Conservation (phyloP, 2,329 filamentous ascomycete species). For the Aschersonia sp. region DNA sequence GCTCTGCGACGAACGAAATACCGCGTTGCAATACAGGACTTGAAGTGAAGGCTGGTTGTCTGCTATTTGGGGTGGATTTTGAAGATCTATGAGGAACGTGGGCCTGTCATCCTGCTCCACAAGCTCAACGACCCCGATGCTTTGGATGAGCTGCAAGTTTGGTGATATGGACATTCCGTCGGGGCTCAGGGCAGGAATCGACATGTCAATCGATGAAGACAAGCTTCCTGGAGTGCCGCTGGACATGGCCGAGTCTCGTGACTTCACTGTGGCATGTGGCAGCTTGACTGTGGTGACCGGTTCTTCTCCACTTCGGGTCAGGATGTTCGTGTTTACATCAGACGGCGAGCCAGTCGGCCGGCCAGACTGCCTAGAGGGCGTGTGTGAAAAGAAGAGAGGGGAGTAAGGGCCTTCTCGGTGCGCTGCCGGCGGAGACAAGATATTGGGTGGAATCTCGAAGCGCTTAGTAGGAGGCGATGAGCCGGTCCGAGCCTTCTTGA, state of each 20-base stretch:
- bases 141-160: slow-evolving; percentile 41
- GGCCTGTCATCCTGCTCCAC: slow-evolving; percentile 65
- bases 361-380: slow-evolving; percentile 18
- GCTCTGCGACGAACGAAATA: slow-evolving; percentile 42
- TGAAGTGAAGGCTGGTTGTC: slow-evolving; percentile 34
- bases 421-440: slow-evolving; percentile 8
- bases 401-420: slow-evolving; percentile 26
- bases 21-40: slow-evolving; percentile 54
- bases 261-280: slow-evolving; percentile 35
- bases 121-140: slow-evolving; percentile 55
- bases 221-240: slow-evolving; percentile 38
- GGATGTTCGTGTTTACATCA: slow-evolving; percentile 30
- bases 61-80: slow-evolving; percentile 38
- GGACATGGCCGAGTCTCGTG: slow-evolving; percentile 30
- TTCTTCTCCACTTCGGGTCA: slow-evolving; percentile 30
- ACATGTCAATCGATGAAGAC: slow-evolving; percentile 38
- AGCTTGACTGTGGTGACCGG: slow-evolving; percentile 39
- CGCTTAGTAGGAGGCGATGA: slow-evolving; percentile 28
- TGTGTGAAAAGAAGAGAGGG: slow-evolving; percentile 38
- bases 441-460: slow-evolving; percentile 24
- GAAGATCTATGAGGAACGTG: slow-evolving; percentile 60
- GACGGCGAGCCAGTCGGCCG: slow-evolving; percentile 23
- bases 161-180: slow-evolving; percentile 33
- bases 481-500: slow-evolving; percentile 34
- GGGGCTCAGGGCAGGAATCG: slow-evolving; percentile 33